These are phyloP conservation scores for Phytophthora nicotianae DNA, from an alignment of 352 stramenopile genomes.

Conservation along the genomic window DNA sequence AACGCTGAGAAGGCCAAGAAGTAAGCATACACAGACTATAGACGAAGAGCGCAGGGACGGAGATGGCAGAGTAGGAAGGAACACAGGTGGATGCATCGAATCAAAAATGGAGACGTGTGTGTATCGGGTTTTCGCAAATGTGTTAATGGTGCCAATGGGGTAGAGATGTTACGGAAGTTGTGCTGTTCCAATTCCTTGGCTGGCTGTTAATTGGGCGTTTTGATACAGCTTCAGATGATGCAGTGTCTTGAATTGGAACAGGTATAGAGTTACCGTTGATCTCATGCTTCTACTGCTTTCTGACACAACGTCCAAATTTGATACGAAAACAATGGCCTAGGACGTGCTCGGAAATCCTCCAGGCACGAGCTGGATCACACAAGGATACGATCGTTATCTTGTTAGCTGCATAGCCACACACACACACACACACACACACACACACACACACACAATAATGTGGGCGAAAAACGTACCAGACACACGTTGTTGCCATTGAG, in stretches of 20 bases:
- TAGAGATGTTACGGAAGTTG: slow-evolving; percentile 2
- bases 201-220: slow-evolving; percentile 2
- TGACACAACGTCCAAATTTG: slow-evolving; percentile 6
- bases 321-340: slow-evolving; percentile 19
- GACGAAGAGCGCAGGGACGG: slow-evolving; percentile 12
- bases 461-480: slow-evolving; percentile 52
- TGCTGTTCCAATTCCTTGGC: neutral
- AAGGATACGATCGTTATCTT: slow-evolving; percentile 17
- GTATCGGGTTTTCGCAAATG: slow-evolving; percentile 15
- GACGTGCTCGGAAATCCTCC: slow-evolving; percentile 63
- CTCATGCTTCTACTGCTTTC: slow-evolving; percentile 5
- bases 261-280: slow-evolving; percentile 4
- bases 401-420: neutral
- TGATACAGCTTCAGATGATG: slow-evolving; percentile 5
- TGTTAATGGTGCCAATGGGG: slow-evolving; percentile 1
- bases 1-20: slow-evolving; percentile 90
- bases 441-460: no score
- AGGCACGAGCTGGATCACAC: slow-evolving; percentile 66
- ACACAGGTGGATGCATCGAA: slow-evolving; percentile 11
- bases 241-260: slow-evolving; percentile 12
- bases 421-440: neutral
- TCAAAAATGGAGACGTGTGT: slow-evolving; percentile 24
- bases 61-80: slow-evolving; percentile 6
- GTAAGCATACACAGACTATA: slow-evolving; percentile 44
- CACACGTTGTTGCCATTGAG: slow-evolving; percentile 99